Evolutionary conservation across 164 flowering plant species (phyloP), one percentile per base, ranked within the genome.

Genomic region (Kalanchoe fedtschenkoi): DNA sequence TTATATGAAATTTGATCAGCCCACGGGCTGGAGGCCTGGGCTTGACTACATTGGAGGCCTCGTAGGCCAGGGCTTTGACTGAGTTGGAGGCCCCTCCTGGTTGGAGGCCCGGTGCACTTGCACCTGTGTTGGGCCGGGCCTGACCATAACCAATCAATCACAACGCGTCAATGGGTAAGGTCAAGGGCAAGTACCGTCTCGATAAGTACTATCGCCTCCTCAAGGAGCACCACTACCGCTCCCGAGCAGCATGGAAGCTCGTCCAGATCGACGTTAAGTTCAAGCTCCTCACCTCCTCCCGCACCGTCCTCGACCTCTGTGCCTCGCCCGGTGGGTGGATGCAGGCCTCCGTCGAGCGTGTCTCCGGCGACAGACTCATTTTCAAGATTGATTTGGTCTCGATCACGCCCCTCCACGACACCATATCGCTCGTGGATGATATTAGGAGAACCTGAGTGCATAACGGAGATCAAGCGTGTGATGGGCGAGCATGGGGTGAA

Each of bases 241-340:
- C 98, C 10, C 81, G 98, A 24, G 97, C 98, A 15, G 81, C 96
- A 6, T 93, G 81, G 81, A 93, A 93, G 75, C 91, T 51, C 0
- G 56, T 51, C 32, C 56, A 51, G 2, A 51, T 51, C 56, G 56
- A 51, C 17, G 56, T 32, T 6, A 51, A 51, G 17, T 51, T 24
- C 56, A 51, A 51, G 32, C 56, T 51, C 32, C 56, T 51, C 56
- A 84, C 10, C 17, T 78, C 95, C n/a, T 67, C 98, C 7, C 86
- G 73, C 61, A 74, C 95, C 42, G 89, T 87, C n/a, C 92, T 92
- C 74, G 97, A 92, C 59, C 95, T 92, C 68, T 93, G 96, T 66
- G 98, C 98, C 63, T 97, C 97, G 5, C 98, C 98, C 8, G 97
- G 97, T 6, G 89, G 96, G 1, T 93, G 96, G 98, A 82, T 86